A percentile compares a stretch with the other conserved stretches of the same genome.
Evolutionary conservation across 768 basidiomycete genomes (phyloP).

Genomic region (Dioszegia crocea): DNA sequence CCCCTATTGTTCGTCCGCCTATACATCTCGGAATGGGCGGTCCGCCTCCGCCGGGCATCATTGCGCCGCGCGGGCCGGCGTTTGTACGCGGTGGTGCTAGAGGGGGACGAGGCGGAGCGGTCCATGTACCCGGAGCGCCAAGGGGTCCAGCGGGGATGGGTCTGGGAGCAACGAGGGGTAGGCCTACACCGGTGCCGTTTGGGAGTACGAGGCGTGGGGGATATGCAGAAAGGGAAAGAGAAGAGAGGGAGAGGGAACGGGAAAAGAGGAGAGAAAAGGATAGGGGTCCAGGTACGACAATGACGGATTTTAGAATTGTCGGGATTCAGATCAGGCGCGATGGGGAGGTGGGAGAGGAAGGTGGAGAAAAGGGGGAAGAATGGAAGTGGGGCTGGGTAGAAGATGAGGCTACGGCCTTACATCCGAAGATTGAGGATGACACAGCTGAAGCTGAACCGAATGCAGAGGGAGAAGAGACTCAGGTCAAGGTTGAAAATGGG

Average conservation of each 20-base stretch:
- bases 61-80: not conserved
- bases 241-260: conserved; percentile 22
- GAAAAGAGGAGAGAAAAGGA: conserved; percentile 29
- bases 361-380: not conserved
- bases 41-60: conserved; percentile 19
- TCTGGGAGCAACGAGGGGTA: conserved; percentile 2
- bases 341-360: not conserved
- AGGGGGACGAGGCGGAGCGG: conserved; percentile 8
- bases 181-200: not conserved
- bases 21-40: conserved; percentile 37
- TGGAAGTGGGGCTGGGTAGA: conserved; percentile 58
- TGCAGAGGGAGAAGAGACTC: not conserved
- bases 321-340: conserved; percentile 79
- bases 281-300: conserved; percentile 62
- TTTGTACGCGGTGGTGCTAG: conserved; percentile 6
- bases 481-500: not conserved
- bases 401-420: conserved; percentile 15
- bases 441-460: conserved; percentile 12
- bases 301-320: conserved; percentile 97
- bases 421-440: conserved; percentile 11
- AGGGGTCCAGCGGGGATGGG: conserved; percentile 19
- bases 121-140: conserved; percentile 9
- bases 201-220: conserved; percentile 2
- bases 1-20: conserved; percentile 22
- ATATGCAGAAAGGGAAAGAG: conserved; percentile 4